Conservation (phyloP, 1,284 basidiomycete species). For the Ustilago trichophora region DNA sequence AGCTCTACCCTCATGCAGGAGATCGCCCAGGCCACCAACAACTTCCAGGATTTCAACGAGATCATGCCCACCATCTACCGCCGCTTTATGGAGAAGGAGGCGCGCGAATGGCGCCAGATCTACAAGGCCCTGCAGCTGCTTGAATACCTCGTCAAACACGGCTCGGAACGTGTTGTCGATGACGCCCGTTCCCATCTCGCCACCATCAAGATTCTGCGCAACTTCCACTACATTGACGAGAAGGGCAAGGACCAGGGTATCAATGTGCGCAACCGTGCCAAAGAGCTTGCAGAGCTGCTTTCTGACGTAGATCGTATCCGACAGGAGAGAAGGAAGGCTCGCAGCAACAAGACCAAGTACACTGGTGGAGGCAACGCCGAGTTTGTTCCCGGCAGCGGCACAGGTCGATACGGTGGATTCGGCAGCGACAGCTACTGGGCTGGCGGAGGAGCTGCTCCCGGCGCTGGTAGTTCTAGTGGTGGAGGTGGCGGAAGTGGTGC, state of each 20-base stretch:
- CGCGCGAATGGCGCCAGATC: conserved; percentile 96
- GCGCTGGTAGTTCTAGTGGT: conserved; percentile 70
- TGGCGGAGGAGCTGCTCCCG: conserved; percentile 70
- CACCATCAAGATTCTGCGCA: conserved; percentile 96
- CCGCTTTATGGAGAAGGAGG: conserved; percentile 85
- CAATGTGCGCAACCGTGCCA: conserved; percentile 93
- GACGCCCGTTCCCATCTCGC: conserved; percentile 93
- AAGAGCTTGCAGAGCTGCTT: conserved; percentile 87
- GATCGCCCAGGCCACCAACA: conserved; percentile 93
- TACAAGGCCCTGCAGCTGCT: conserved; percentile 97
- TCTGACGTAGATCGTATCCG: conserved; percentile 91
- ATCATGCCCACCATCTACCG: conserved; percentile 98
- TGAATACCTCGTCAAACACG: conserved; percentile 96
- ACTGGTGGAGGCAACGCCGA: conserved; percentile 84
- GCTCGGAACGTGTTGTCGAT: conserved; percentile 97
- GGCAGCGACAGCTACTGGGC: conserved; percentile 75
- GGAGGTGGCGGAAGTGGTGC: conserved; percentile 72
- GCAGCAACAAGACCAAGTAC: conserved; percentile 91
- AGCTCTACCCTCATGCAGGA: conserved; percentile 98
- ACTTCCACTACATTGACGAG: conserved; percentile 98
- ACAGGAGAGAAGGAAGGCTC: conserved; percentile 88
- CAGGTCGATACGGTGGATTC: conserved; percentile 81
- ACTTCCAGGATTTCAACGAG: conserved; percentile 98
- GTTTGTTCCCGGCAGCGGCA: conserved; percentile 72
- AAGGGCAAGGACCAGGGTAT: conserved; percentile 99